Base-by-base conservation (phyloP, 2,329 filamentous ascomycete species). In the Geosmithia morbida region DNA sequence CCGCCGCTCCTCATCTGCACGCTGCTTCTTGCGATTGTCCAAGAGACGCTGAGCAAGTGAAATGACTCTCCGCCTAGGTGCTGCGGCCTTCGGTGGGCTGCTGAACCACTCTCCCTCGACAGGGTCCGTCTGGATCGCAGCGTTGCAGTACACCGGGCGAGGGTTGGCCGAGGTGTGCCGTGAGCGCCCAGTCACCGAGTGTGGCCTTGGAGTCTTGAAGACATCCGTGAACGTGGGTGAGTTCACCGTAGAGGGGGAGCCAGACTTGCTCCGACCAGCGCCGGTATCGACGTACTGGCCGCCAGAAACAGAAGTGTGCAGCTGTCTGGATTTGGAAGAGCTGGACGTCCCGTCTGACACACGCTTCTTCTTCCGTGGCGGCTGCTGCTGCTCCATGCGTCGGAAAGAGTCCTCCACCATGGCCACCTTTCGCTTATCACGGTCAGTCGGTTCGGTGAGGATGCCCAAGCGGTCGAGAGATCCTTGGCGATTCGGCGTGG, bases 361-460 rank as follows among this genome's bases (percentile, higher is more conserved):
- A 7, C 77, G 71, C 57, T 82, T 82, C 65, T 81, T 80, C 60
- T 82, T 83, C 29, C 72, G 69, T 0, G 68, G 66, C 1, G 74
- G 66, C 39, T 65, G 74, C 49, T 77, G 72, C 49, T 77, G 72
- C 54, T 77, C 78, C 72, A 79, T 77, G 19, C 71, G 77, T 48
- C 76, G 70, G 57, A 83, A 77, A 2, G 75, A 69, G 50, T 81
- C 76, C 53, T 83, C 79, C 0, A 81, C 70, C 71, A 79, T 79
- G 18, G 77, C 74, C 11, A 83, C 72, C 54, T 83, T 83, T 37
- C 79, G 68, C 61, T 83, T 83, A 51, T 83, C 79, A 29, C 79
- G 72, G 52, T 83, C 78, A 1, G 79, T 81, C 7, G 74, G 75
- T 51, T 80, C 78, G 0, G 77, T 81, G 48, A 81, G 62, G 53